Base-by-base conservation (phyloP, 2,329 filamentous ascomycete species). In the Aureobasidium sp. region DNA sequence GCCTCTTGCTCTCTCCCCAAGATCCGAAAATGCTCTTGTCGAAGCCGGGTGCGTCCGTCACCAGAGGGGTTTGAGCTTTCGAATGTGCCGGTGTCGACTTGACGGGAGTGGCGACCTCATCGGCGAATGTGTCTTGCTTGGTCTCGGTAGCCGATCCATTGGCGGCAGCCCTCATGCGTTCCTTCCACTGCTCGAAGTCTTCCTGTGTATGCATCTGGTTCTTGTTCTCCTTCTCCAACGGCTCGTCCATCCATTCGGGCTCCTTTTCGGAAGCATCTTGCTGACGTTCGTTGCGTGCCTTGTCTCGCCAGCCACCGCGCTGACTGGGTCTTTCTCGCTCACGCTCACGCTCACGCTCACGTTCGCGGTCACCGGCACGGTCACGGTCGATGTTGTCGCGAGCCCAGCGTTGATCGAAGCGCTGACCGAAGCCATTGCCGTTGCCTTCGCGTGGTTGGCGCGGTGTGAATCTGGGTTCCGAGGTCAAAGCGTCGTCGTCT, bases 171-270 rank as follows among this genome's bases (percentile, higher is more conserved):
- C 89, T 93, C 90, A 95, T 95, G 64, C 81, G 82, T 67, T 95
- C 90, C 80, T 96, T 96, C 85, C 93, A 96, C 66, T 89, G 89
- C 75, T 95, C 87, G 73, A 96, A 95, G 66, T 96, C 92, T 69
- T 95, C 91, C 68, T 90, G 87, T 0, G 91, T 96, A 67, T 90
- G 88, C 5, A 91, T 96, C 68, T 90, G 88, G 3, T 70, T 67
- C 67, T 87, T 84, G 55, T 89, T 87, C 61, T 87, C 86, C 23
- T 80, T 75, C 46, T 79, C 62, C 4, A 65, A 65, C 1, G 71
- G 68, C 40, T 74, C 70, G 69, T 95, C 90, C 73, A 96, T 80
- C 93, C 92, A 96, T 73, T 96, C 92, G 5, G 93, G 92, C 54
- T 95, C 90, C 65, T 89, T 85, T 70, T 95, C 90, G 65, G 81